Percentiles rank a stretch among this genome's conserved stretches.
Conservation (phyloP, 345 rosid species). For the sweet orange (Citrus sinensis) region DVS_A1.0 CM039165.1:22926001-22926500, state of each 20-base stretch:
- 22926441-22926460: conserved; percentile 99
- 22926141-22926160: conserved; percentile 93
- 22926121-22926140: conserved; percentile 95
- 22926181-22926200: conserved; percentile 91
- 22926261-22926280: conserved; percentile 73
- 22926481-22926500: conserved; percentile 99
- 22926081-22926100: conserved; percentile 88
- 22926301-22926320: conserved; percentile 50
- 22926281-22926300: conserved; percentile 47
- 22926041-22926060: conserved; percentile 99
- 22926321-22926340: conserved; percentile 61
- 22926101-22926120: conserved; percentile 87
- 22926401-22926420: conserved; percentile 98
- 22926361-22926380: conserved; percentile 86
- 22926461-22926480: conserved; percentile 96
- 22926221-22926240: conserved; percentile 91
- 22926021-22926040: conserved; percentile 94
- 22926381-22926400: conserved; percentile 93
- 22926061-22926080: conserved; percentile 78
- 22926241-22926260: conserved; percentile 94
- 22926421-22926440: conserved; percentile 88
- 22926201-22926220: conserved; percentile 89
- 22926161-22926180: conserved; percentile 88
- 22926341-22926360: conserved; percentile 69
- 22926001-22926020: conserved; percentile 96